Conservation (phyloP, 352 stramenopile species). For the Globisporangium recalcitrans region DNA sequence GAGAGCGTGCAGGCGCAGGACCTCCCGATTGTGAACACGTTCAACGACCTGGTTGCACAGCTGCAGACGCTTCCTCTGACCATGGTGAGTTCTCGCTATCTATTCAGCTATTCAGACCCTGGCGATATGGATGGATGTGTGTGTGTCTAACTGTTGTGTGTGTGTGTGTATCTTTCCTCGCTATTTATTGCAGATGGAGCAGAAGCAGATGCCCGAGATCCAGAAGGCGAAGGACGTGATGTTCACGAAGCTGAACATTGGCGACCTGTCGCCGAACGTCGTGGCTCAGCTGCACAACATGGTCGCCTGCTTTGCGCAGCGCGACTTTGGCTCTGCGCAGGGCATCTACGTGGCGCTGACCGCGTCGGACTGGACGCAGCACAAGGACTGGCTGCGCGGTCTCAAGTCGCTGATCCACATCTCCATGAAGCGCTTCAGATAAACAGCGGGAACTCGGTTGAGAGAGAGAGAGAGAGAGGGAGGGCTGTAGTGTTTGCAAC, state of each 20-base stretch:
- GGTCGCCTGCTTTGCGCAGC: conserved; percentile 66
- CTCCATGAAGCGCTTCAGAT: conserved; percentile 88
- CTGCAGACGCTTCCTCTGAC: conserved; percentile 69
- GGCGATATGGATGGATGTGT: conserved; percentile 1
- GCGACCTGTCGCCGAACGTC: conserved; percentile 62
- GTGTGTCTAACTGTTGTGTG: conserved; percentile 11
- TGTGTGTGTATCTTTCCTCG: no score
- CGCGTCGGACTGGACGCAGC: conserved; percentile 91
- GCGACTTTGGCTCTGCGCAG: conserved; percentile 74
- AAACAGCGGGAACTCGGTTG: conserved; percentile 21
- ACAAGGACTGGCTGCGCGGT: conserved; percentile 98
- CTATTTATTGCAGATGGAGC: conserved; percentile 77
- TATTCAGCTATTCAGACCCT: not conserved
- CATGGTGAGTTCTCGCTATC: conserved; percentile 47
- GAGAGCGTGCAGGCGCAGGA: conserved; percentile 72
- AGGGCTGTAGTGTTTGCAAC: not conserved
- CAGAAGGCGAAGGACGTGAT: conserved; percentile 83
- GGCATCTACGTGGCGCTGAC: conserved; percentile 89
- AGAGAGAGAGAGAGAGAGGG: not conserved
- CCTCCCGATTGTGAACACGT: conserved; percentile 70
- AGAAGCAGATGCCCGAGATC: conserved; percentile 84
- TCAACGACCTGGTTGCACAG: conserved; percentile 76
- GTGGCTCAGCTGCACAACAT: conserved; percentile 78
- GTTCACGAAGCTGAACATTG: conserved; percentile 85
- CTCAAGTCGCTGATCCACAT: conserved; percentile 96